Evolutionary conservation across 1,284 basidiomycete species (phyloP), one percentile per base, ranked within the genome.

Genomic region (Macrocystidia cucumis): DNA sequence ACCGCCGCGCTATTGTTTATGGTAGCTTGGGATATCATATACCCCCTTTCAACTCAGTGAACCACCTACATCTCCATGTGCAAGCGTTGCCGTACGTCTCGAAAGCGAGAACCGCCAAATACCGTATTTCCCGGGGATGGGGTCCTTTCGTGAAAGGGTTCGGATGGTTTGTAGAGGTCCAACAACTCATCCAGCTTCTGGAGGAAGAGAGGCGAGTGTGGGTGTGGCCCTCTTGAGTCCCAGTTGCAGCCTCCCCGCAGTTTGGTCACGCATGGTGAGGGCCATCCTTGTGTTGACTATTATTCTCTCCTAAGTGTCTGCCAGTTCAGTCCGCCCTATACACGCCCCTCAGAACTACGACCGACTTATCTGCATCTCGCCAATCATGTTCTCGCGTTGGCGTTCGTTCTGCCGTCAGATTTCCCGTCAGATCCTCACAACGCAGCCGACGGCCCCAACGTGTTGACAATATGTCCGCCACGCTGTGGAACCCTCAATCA

Each of bases 31-130:
- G 86, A 1, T 89, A 86, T 47, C 85, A 90, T 53, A 84, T 90
- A 42, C 83, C 87, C 0, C 88, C 88, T 0, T 85, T 86, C 54
- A 79, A 74, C 39, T 83, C 79, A n/a, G 73, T 91, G 2, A 60
- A 77, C 18, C 87, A 91, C 55, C 60, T 91, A 9, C 88, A 91
- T 52, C 56, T 92, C 25, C 89, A 91, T 54, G 76, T 83, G 13
- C 77, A 87, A 29, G 74, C 65, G 4, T 58, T 87, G 22, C 85
- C 85, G 1, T 85, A 83, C 56, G 67, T 57, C 5, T 67, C 70
- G 0, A 33, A 51, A 1, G 43, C 62, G 3, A 55, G 56, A 5
- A 49, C 54, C n/a, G 42, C 71, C 23, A 78, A 83, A 49, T 91
- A 87, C 49, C 76, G 70, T 1, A 54, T 81, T 11, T 48, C 52